phyloP scores from a whole-genome alignment of 108 stramenopile genomes.

The Fragilariopsis cylindrus region DNA sequence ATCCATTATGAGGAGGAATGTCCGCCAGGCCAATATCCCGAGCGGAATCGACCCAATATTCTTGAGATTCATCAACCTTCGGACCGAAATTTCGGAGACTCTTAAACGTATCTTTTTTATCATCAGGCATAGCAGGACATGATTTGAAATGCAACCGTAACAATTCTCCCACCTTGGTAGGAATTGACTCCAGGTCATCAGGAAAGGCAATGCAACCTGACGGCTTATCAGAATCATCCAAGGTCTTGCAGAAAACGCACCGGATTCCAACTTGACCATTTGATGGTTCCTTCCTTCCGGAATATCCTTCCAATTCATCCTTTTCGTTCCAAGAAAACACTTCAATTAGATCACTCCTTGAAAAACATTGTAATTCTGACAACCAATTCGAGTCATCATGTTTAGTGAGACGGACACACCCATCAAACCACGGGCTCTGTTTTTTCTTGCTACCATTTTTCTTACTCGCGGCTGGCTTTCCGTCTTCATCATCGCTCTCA shows the following conservation, averaged over 20 bases:
- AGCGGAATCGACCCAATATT: conserved; percentile 79
- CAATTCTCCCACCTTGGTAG: conserved; percentile 75
- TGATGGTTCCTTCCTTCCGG: conserved; percentile 50
- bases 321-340: conserved; percentile 63
- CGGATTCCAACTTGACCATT: conserved; percentile 80
- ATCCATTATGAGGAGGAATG: conserved; percentile 42
- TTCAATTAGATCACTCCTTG: conserved; percentile 76
- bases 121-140: conserved; percentile 66
- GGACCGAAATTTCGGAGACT: conserved; percentile 67
- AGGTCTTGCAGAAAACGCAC: conserved; percentile 72
- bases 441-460: conserved; percentile 38
- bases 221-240: conserved; percentile 41
- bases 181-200: conserved; percentile 51
- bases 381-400: conserved; percentile 79
- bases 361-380: conserved; percentile 78
- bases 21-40: conserved; percentile 70
- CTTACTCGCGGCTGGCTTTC: conserved; percentile 23
- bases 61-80: conserved; percentile 59
- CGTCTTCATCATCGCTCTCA: conserved; percentile 37
- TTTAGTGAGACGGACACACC: conserved; percentile 69
- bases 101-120: conserved; percentile 61
- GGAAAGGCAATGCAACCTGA: conserved; percentile 66
- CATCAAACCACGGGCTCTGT: conserved; percentile 40
- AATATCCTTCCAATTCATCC: conserved; percentile 54
- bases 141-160: conserved; percentile 71